A percentile compares a stretch with the other conserved stretches of the same genome.
Evolutionary conservation across 1,284 basidiomycete genomes (phyloP).

Genomic region (Cryptococcus floricola): DNA sequence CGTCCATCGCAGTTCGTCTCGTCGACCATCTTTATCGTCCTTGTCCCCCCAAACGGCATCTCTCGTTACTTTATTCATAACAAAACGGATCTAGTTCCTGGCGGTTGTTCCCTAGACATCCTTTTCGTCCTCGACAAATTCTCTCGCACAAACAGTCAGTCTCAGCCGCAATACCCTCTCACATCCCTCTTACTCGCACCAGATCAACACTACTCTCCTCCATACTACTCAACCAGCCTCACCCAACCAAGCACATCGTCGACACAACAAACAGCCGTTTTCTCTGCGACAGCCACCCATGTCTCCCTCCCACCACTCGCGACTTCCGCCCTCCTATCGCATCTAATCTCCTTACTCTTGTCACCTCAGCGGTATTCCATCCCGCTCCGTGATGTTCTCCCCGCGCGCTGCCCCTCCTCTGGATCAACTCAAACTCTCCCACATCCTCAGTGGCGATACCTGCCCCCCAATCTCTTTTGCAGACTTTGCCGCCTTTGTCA

Average conservation of each 20-base stretch:
- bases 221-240: too few species aligned
- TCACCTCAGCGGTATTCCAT: conserved; percentile 37
- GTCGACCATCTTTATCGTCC: too few species aligned
- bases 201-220: too few species aligned
- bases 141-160: too few species aligned
- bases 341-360: conserved; percentile 61
- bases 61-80: too few species aligned
- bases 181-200: too few species aligned
- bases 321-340: conserved; percentile 19
- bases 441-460: conserved; percentile 36
- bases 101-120: too few species aligned
- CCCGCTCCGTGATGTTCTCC: conserved; percentile 59
- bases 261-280: neutral
- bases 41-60: too few species aligned
- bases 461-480: conserved; percentile 36
- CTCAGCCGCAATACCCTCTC: too few species aligned
- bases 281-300: neutral
- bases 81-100: too few species aligned
- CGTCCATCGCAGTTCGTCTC: too few species aligned
- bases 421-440: conserved; percentile 29
- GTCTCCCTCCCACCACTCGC: neutral
- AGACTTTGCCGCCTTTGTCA: conserved; percentile 37
- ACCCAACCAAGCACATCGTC: neutral
- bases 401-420: conserved; percentile 71
- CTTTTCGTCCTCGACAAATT: too few species aligned